Percentiles rank a stretch among this genome's conserved stretches.
phyloP scores from a whole-genome alignment of 192 early-diverging fungal genomes.

The Coemansia reversa region DNA sequence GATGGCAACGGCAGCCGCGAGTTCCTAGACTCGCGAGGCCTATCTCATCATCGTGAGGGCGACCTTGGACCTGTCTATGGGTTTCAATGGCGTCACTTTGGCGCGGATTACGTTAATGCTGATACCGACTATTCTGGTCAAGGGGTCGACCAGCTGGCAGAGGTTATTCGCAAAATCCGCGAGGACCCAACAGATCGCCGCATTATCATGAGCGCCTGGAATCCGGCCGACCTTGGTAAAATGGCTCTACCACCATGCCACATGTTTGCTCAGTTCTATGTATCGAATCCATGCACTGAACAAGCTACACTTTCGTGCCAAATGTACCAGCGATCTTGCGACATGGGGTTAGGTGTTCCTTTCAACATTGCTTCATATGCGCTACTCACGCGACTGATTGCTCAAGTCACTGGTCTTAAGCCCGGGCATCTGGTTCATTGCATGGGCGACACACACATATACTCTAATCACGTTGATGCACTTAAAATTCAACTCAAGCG shows the following conservation, averaged over 20 bases:
- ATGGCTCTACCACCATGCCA: constrained; percentile 99
- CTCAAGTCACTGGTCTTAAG: constrained; percentile 77
- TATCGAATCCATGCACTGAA: constrained; percentile 64
- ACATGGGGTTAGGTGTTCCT: constrained; percentile 95
- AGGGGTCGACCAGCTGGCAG: constrained; percentile 90
- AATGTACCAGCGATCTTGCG: constrained; percentile 93
- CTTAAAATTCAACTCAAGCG: constrained; percentile 76
- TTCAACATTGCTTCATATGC: constrained; percentile 99
- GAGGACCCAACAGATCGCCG: constrained; percentile 84
- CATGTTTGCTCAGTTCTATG: constrained; percentile 96
- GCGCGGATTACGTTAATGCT: constrained; percentile 80
- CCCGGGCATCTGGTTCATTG: constrained; percentile 88
- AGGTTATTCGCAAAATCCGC: constrained; percentile 84
- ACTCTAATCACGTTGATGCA: constrained; percentile 86
- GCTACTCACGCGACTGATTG: constrained; percentile 85
- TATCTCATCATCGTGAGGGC: constrained; percentile 72
- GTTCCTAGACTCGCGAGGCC: constrained; percentile 82
- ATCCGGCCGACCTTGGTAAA: constrained; percentile 80
- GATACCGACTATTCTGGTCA: constrained; percentile 85
- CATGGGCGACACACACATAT: constrained; percentile 96
- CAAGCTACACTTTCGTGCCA: constrained; percentile 78
- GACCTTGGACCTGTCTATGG: constrained; percentile 97
- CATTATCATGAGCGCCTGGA: constrained; percentile 96
- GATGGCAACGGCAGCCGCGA: constrained; percentile 90
- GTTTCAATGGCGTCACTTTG: constrained; percentile 99